These are phyloP conservation scores for Stellera chamaejasme DNA, from an alignment of 345 rosid species.

Conservation along the genomic window DNA sequence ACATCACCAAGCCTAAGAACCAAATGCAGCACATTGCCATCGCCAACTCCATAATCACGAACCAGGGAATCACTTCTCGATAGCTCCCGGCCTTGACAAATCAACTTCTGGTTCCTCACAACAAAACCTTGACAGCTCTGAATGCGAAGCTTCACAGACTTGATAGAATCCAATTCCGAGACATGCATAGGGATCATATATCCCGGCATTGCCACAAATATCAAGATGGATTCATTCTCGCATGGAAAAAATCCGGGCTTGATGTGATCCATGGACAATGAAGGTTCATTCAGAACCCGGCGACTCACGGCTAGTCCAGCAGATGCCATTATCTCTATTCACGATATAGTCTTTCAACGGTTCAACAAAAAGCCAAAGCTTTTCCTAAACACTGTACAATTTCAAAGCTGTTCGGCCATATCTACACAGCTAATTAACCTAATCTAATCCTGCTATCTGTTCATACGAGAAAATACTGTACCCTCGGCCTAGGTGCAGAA, in stretches of 20 bases:
- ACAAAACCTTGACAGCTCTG: conserved; percentile 65
- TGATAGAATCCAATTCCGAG: conserved; percentile 52
- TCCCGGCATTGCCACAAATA: conserved; percentile 33
- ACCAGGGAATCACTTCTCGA: conserved; percentile 58
- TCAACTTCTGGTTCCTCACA: conserved; percentile 61
- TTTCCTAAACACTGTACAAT: conserved; percentile 7
- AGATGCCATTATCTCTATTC: conserved; percentile 30
- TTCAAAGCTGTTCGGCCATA: conserved; percentile 13
- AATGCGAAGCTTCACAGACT: conserved; percentile 61
- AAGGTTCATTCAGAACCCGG: conserved; percentile 27
- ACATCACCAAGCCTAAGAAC: conserved; percentile 70
- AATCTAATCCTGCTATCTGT: background rate
- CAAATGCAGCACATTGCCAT: conserved; percentile 70
- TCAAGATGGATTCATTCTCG: conserved; percentile 41
- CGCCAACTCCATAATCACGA: conserved; percentile 56
- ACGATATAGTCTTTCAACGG: background rate
- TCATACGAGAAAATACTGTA: background rate
- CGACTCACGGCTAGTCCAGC: conserved; percentile 40
- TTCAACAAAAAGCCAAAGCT: background rate
- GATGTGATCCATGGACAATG: conserved; percentile 21
- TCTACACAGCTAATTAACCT: background rate
- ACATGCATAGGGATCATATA: conserved; percentile 43
- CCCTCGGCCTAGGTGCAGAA: conserved; percentile 1
- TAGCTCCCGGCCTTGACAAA: conserved; percentile 63
- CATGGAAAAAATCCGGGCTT: conserved; percentile 13